phyloP scores from a whole-genome alignment of 345 rosid genomes.

The Reutealis trisperma region DNA sequence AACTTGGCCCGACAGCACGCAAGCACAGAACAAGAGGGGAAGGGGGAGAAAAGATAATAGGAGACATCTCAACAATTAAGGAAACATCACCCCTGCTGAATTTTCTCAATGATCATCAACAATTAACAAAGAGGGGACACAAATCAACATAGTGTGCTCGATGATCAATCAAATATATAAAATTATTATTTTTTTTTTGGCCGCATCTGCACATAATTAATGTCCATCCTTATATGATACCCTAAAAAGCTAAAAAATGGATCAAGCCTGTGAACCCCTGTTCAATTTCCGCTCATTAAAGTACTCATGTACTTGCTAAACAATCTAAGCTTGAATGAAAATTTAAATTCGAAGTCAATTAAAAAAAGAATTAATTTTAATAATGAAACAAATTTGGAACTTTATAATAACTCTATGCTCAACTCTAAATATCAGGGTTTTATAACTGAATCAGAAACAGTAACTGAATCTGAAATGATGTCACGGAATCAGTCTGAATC shows the following conservation, averaged over 20 bases:
- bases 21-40: neutral
- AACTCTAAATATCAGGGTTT: too few relatives aligned
- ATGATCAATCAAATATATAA: neutral
- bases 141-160: neutral
- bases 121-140: neutral
- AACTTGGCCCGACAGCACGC: neutral
- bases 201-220: neutral
- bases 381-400: neutral
- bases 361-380: too few relatives aligned
- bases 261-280: neutral
- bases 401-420: neutral
- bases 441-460: too few relatives aligned
- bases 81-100: neutral
- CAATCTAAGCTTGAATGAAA: neutral
- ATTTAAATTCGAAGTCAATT: neutral
- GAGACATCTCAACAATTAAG: too few relatives aligned
- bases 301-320: neutral
- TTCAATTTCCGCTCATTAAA: neutral
- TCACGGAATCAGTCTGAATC: too few relatives aligned
- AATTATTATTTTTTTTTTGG: neutral
- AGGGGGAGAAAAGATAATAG: neutral
- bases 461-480: too few relatives aligned
- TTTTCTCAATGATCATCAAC: neutral
- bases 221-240: neutral
- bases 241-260: too few relatives aligned